Base-by-base conservation (phyloP, 768 basidiomycete species). In the Hortiboletus campestris region DNA sequence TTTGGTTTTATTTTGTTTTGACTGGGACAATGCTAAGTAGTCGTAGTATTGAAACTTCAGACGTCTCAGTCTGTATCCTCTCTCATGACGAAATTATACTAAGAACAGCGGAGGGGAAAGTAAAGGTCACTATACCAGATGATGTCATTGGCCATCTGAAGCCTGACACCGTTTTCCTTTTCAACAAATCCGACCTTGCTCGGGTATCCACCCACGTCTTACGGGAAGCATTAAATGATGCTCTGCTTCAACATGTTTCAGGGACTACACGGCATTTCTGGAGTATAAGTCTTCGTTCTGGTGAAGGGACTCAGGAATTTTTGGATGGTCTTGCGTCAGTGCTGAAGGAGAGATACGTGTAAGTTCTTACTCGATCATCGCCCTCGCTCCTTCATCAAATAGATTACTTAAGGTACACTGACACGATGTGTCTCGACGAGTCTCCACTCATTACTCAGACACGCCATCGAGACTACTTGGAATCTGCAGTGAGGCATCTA, bases 31-130 rank as follows among this genome's bases (percentile, higher is more conserved):
- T 5, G 10, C 48, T 58, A 10, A 58, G 40, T 25, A n/a, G 41
- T 40, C 17, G 28, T 56, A 94, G 92, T 5, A 80, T 94, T 6
- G 73, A 78, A 50, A 68, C 72, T 2, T 82, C 94, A 1, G 87
- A 94, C 63, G 64, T 91, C 16, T 81, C 84, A 1, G 73, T 96
- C n/a, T 93, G 91, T 61, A 85, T 96, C 10, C 76, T 96, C 4
- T 86, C 93, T 7, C 76, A 92, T 3, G 80, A 83, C 1, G 84
- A 80, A 6, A 60, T 76, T 0, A 42, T 72, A 19, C 40, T 40
- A 9, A 35, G 38, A 12, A 54, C 55, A 4, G 22, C 40, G 10
- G 49, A 45, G 29, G 59, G 52, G 4, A 19, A 22, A 29, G 38
- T 55, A 11, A 56, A 56, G 22, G 35, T 77, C 20, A 58, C 50